phyloP scores from a whole-genome alignment of 257 asterid species.

The Scutellaria galericulata region DNA sequence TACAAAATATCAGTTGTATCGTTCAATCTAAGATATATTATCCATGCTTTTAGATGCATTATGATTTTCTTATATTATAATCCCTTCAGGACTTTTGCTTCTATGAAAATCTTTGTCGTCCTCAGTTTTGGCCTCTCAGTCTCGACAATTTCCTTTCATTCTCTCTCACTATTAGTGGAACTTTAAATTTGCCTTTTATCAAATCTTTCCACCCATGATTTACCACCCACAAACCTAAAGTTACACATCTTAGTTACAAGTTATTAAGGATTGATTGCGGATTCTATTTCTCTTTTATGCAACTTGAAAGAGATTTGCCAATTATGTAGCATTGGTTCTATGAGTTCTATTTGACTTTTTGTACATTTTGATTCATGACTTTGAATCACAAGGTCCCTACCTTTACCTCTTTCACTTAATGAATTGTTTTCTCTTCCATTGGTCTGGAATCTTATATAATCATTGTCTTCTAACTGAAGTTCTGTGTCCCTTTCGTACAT shows the following conservation, averaged over 20 bases:
- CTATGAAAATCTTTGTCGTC: background rate
- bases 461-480: background rate
- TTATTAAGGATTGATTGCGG: constrained; percentile 7
- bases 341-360: background rate
- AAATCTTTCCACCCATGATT: background rate
- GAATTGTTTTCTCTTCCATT: background rate
- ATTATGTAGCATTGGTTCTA: background rate
- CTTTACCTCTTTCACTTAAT: constrained; percentile 2
- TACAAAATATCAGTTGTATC: background rate
- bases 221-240: constrained; percentile 1
- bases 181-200: background rate
- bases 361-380: background rate
- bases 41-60: background rate
- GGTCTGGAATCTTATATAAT: constrained; percentile 17
- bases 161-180: background rate
- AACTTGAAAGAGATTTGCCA: background rate
- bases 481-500: background rate
- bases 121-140: constrained; percentile 6
- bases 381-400: background rate
- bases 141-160: background rate
- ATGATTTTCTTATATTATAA: background rate
- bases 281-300: constrained; percentile 9
- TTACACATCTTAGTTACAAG: background rate
- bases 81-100: background rate
- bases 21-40: background rate